Conservation (phyloP, 1,139 yeast genomes). For the Candida sanyaensis region DNA sequence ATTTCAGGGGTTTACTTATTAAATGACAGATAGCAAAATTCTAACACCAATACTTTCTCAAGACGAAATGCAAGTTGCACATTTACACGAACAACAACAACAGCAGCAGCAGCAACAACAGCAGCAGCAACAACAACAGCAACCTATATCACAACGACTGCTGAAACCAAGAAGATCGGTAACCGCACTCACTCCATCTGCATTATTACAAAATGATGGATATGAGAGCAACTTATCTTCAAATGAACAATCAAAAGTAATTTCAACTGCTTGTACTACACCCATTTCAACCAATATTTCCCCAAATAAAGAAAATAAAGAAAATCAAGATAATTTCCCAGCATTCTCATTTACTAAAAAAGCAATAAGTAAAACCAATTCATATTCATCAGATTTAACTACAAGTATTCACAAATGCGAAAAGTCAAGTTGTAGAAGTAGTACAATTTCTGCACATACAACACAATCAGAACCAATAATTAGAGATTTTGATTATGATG, state of each 20-base stretch:
- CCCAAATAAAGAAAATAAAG: background rate
- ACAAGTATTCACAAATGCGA: constrained; percentile 1
- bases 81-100: background rate
- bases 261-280: background rate
- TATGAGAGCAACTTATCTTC: background rate
- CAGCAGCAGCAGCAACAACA: background rate
- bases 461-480: constrained; percentile 10
- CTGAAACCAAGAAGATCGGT: background rate
- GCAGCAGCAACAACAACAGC: no score
- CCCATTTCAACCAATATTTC: constrained; percentile 1
- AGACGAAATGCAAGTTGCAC: background rate
- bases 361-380: constrained; percentile 27
- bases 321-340: constrained; percentile 20
- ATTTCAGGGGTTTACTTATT: background rate
- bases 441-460: constrained; percentile 11
- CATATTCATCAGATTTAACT: constrained; percentile 3
- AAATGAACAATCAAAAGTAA: background rate
- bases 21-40: constrained; percentile 1
- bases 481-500: constrained; percentile 40
- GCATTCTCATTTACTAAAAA: constrained; percentile 43
- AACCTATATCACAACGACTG: background rate
- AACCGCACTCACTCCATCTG: constrained; percentile 1
- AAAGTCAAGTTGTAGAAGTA: constrained; percentile 10
- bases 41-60: constrained; percentile 3
- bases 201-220: background rate